These are phyloP conservation scores for Lecanoromycetidae sp. DNA, from an alignment of 2,329 filamentous ascomycete genomes.

Conservation along the genomic window DNA sequence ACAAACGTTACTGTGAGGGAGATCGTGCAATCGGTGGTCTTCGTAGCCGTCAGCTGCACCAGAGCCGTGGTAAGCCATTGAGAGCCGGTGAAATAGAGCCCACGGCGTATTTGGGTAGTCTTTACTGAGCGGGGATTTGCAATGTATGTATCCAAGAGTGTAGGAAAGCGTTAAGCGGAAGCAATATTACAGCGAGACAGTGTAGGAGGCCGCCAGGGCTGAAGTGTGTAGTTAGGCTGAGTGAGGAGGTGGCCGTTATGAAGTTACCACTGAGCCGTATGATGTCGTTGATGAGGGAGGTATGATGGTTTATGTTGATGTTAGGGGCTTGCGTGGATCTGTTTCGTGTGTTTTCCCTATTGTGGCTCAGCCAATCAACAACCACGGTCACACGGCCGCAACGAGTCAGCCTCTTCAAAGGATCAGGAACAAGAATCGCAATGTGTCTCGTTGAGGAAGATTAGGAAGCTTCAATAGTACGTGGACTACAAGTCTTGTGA, in stretches of 20 bases:
- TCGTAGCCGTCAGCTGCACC: slow-evolving; percentile 46
- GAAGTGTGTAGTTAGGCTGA: neutral
- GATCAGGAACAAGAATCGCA: neutral
- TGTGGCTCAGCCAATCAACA: slow-evolving; percentile 6
- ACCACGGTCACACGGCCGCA: neutral
- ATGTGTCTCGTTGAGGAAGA: no score
- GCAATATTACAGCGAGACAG: neutral
- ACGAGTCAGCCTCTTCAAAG: neutral
- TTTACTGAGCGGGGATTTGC: no score
- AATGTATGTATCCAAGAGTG: no score
- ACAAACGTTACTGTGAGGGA: slow-evolving; percentile 51
- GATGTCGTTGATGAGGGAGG: neutral
- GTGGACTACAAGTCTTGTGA: no score
- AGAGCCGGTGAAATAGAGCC: neutral
- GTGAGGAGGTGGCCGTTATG: neutral
- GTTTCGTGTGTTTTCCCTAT: neutral
- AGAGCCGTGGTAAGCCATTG: slow-evolving; percentile 53
- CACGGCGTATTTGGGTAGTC: no score
- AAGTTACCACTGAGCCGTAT: no score
- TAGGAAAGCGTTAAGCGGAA: neutral
- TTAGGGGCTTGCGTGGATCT: neutral
- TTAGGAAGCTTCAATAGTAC: no score
- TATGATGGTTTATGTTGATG: neutral
- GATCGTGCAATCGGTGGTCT: slow-evolving; percentile 55
- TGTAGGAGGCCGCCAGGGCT: slow-evolving; percentile 5